Evolutionary conservation across 1,139 yeast species (phyloP).

Genomic region (Maudiozyma humilis): DNA sequence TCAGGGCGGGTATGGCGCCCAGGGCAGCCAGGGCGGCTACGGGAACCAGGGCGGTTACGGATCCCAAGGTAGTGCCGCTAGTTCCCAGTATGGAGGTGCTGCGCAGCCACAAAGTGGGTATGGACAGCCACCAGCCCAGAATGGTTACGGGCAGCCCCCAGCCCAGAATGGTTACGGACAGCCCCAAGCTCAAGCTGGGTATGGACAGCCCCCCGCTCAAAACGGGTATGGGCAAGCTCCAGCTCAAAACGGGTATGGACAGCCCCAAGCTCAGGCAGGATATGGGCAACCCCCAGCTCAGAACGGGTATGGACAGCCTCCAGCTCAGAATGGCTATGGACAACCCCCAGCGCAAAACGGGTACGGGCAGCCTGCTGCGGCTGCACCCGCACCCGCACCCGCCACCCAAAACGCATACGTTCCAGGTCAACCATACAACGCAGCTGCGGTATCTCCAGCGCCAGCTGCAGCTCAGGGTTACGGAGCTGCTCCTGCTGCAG

Average conservation of each 20-base stretch:
- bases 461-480: not conserved
- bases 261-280: too few relatives aligned
- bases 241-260: not conserved
- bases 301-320: not conserved
- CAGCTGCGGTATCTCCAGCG: too few relatives aligned
- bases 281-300: not conserved
- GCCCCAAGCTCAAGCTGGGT: not conserved
- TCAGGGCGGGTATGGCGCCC: too few relatives aligned
- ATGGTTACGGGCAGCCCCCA: not conserved
- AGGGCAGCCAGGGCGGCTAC: too few relatives aligned
- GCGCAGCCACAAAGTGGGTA: too few relatives aligned
- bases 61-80: not conserved
- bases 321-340: too few relatives aligned
- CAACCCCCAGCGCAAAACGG: not conserved
- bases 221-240: too few relatives aligned
- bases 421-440: not conserved
- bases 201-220: not conserved
- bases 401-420: not conserved
- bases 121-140: not conserved
- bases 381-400: not conserved
- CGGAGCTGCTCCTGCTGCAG: not conserved
- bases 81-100: not conserved
- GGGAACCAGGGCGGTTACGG: conserved; percentile 6
- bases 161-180: too few relatives aligned
- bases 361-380: not conserved